Percentiles rank a stretch among this genome's conserved stretches.
phyloP scores from a whole-genome alignment of 257 asterid genomes.

The Solanum pinnatisectum region DNA sequence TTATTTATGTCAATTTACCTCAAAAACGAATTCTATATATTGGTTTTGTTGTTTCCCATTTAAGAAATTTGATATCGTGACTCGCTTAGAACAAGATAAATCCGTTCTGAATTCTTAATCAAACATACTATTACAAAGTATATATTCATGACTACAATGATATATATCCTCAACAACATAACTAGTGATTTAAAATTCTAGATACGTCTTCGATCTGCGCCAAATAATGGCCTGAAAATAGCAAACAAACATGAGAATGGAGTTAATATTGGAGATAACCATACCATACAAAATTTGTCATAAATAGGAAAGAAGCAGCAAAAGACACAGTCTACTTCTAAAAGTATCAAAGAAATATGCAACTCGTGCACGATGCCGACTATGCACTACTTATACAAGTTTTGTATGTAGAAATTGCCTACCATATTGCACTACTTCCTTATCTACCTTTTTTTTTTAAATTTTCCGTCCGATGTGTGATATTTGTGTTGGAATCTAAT shows the following conservation, averaged over 20 bases:
- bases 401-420: background rate
- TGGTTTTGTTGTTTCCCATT: too few relatives aligned
- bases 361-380: background rate
- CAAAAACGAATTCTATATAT: too few relatives aligned
- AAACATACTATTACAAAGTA: background rate
- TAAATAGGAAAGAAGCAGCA: background rate
- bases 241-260: background rate
- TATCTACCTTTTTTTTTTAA: background rate
- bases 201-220: fast-evolving
- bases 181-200: background rate
- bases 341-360: background rate
- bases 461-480: fast-evolving
- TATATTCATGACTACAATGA: background rate
- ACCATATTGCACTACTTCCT: background rate
- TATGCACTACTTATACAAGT: background rate
- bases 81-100: background rate
- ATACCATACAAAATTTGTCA: background rate
- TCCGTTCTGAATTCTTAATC: background rate
- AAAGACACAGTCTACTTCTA: background rate
- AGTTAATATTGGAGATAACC: background rate
- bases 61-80: too few relatives aligned
- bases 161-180: background rate
- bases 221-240: background rate
- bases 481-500: fast-evolving
- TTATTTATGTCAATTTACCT: too few relatives aligned